These are phyloP conservation scores for Coemansia sp. DNA, from an alignment of 192 early-diverging fungal genomes.

Conservation along the genomic window DNA sequence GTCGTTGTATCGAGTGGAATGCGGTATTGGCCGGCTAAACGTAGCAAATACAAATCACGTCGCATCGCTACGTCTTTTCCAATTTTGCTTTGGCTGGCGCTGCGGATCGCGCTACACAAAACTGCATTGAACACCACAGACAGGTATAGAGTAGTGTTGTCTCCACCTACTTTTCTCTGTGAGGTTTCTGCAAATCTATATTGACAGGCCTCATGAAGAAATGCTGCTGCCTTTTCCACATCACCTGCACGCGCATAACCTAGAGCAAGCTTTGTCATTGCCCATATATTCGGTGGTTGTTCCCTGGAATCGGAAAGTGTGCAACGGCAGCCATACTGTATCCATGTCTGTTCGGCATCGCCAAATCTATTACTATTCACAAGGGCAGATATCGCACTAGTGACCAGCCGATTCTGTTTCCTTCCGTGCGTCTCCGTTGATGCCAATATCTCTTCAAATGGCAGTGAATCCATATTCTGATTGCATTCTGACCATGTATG, in stretches of 20 bases:
- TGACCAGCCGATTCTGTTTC: constrained; percentile 11
- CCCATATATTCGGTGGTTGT: constrained; percentile 13
- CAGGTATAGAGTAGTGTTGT: neutral
- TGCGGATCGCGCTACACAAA: constrained; percentile 11
- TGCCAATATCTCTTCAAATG: neutral
- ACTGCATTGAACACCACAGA: constrained; percentile 20
- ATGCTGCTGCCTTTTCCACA: constrained; percentile 5
- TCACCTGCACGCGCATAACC: constrained; percentile 17
- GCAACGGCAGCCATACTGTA: constrained; percentile 3
- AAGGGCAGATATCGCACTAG: constrained; percentile 8
- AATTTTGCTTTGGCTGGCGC: neutral
- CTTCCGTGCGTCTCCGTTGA: neutral
- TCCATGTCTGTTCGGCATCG: constrained; percentile 16
- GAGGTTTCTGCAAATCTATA: too few species aligned
- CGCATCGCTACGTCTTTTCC: neutral
- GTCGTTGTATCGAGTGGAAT: constrained; percentile 18
- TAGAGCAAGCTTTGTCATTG: constrained; percentile 26
- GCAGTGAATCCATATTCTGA: neutral
- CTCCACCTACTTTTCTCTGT: constrained; percentile 3
- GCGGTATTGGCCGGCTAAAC: neutral
- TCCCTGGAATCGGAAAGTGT: neutral
- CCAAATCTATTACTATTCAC: constrained; percentile 16
- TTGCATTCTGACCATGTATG: constrained; percentile 9
- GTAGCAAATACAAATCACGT: constrained; percentile 12
- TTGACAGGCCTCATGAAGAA: constrained; percentile 5